A percentile compares a stretch with the other conserved stretches of the same genome.
Conservation (phyloP, 2,329 filamentous ascomycete species). For the Graphilbum sp. region DNA sequence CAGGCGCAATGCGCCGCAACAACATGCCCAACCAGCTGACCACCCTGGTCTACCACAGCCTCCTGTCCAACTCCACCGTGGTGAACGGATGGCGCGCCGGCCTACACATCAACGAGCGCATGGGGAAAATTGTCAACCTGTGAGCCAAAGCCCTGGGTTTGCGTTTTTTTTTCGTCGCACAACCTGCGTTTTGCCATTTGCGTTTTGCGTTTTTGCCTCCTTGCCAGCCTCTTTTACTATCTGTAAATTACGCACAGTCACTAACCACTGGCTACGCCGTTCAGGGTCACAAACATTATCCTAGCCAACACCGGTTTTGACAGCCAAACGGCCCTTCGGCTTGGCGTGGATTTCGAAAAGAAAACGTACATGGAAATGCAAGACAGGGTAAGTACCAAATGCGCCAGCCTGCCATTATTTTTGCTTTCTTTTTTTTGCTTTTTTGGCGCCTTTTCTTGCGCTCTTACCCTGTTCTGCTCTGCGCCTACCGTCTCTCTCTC, state of each 20-base stretch:
- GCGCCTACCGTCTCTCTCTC: background rate
- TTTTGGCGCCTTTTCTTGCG: background rate
- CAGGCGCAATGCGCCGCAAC: constrained; percentile 7
- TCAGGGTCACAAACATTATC: constrained; percentile 34
- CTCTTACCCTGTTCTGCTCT: background rate
- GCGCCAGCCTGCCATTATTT: background rate
- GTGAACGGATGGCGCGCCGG: constrained; percentile 23
- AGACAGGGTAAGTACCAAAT: constrained; percentile 27
- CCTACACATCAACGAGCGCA: constrained; percentile 21
- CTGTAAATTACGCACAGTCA: too few species aligned
- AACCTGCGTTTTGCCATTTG: background rate
- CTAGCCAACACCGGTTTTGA: constrained; percentile 27
- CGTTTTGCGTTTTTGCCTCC: background rate
- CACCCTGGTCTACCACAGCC: constrained; percentile 15
- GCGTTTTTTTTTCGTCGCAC: background rate
- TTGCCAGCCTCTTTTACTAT: background rate
- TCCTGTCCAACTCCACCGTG: constrained; percentile 13
- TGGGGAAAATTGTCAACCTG: constrained; percentile 26
- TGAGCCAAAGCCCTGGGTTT: too few species aligned
- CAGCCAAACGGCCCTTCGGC: constrained; percentile 22
- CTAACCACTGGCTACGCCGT: background rate
- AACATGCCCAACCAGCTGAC: constrained; percentile 20
- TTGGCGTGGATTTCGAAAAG: constrained; percentile 30
- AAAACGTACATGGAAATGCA: constrained; percentile 27
- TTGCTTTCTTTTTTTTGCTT: background rate